These are phyloP conservation scores for Vicia sativa DNA, from an alignment of 306 rosid species.

Conservation along the genomic window DNA sequence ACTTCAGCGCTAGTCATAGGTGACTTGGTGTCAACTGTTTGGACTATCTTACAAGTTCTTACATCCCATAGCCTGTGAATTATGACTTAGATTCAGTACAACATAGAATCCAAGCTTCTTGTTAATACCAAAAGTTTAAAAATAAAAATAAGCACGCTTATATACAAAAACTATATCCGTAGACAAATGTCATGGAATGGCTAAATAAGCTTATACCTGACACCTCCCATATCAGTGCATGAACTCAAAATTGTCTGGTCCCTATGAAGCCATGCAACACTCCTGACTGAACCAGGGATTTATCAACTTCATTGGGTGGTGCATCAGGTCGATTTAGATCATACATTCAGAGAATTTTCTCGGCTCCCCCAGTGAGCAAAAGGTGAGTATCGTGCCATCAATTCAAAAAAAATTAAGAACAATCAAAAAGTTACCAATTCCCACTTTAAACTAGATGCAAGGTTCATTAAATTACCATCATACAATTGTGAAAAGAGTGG, in stretches of 20 bases:
- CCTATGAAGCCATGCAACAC: constrained; percentile 94
- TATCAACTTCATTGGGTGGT: constrained; percentile 91
- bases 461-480: constrained; percentile 19
- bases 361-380: constrained; percentile 91
- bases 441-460: constrained; percentile 17
- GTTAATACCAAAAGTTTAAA: constrained; percentile 3
- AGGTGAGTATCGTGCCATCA: constrained; percentile 74
- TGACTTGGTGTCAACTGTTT: constrained; percentile 87
- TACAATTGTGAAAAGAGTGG: constrained; percentile 6
- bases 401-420: no score
- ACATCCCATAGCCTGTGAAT: constrained; percentile 86
- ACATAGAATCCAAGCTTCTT: constrained; percentile 14
- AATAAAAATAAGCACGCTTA: constrained; percentile 21
- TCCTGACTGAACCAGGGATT: constrained; percentile 92
- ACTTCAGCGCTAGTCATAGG: constrained; percentile 98
- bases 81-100: constrained; percentile 38
- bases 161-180: background rate
- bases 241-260: constrained; percentile 98
- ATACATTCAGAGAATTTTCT: constrained; percentile 86
- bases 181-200: constrained; percentile 18
- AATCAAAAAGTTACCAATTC: no score
- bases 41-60: constrained; percentile 87
- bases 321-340: constrained; percentile 96
- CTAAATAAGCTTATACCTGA: constrained; percentile 57
- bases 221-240: constrained; percentile 95